Evolutionary conservation across 495 filamentous ascomycete genomes (phyloP), one percentile per base, ranked within the genome.

Genomic region (Schizothecium vesticola): DNA sequence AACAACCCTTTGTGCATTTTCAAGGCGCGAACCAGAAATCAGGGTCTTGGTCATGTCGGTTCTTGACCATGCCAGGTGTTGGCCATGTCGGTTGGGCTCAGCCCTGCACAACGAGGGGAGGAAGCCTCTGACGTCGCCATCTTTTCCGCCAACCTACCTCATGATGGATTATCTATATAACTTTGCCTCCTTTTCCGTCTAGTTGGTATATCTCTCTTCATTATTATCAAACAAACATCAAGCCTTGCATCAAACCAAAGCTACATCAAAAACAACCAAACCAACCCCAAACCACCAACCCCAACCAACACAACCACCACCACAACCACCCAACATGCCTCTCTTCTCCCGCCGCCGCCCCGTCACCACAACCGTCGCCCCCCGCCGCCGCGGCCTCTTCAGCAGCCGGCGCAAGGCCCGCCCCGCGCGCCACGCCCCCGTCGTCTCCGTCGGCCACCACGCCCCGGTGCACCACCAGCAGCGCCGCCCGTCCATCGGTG

Each of bases 401-500:
- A 9, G 22, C 25, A 51, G 43, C 43, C 43, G 43, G 5, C 43
- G 43, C 43, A 51, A 51, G 43, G 43, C 58, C 31, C 22, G 28
- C 36, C 56, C 58, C 58, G 28, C 31, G 12, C 56, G 64, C n/a
- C 43, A 25, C 28, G 13, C 51, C 16, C 11, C 69, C 12, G 9
- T 6, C 5, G 59, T 3, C 57, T 11, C 22, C 60, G 23, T 36
- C 64, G 55, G 11, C 58, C 64, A 70, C 71, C 64, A 76, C 74
- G 76, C 70, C 19, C 10, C 60, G n/a, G 31, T 31, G 0, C 86
- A 87, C 65, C 87, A 87, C 65, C 88, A 88, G 23, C 75, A 82
- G 64, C 85, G 89, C 68, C 83, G 84, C 36, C 76, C 83, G 0
- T 83, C 80, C 31, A 77, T 91, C 33, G 87, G 89, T 23, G 89